phyloP scores from a whole-genome alignment of 2,329 filamentous ascomycete genomes.

The Aspergillus amoenus region DNA sequence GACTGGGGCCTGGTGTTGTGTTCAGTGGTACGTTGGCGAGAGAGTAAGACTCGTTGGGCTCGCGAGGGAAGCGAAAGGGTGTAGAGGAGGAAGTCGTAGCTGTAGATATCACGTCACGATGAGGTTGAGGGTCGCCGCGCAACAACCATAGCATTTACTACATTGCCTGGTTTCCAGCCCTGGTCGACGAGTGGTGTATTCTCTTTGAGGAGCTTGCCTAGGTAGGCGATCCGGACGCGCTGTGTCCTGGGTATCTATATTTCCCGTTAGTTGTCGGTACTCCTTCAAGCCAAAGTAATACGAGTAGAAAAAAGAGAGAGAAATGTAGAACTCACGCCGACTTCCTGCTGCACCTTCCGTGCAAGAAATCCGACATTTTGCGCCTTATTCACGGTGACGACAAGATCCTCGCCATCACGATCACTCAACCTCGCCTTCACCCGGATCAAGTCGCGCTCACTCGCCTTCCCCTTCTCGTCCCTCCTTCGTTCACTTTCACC shows the following conservation, averaged over 20 bases:
- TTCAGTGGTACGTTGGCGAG: too few species aligned
- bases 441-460: slow-evolving; percentile 55
- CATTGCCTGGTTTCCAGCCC: slow-evolving; percentile 72
- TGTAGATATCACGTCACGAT: slow-evolving; percentile 4
- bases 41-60: too few species aligned
- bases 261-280: slow-evolving; percentile 3
- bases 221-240: slow-evolving; percentile 71
- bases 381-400: slow-evolving; percentile 55
- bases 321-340: slow-evolving; percentile 55
- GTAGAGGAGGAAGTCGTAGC: not conserved
- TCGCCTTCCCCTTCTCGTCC: slow-evolving; percentile 62
- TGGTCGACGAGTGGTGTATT: slow-evolving; percentile 63
- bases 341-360: slow-evolving; percentile 62
- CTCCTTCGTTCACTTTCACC: slow-evolving; percentile 42
- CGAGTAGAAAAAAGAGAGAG: not conserved
- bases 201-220: slow-evolving; percentile 77
- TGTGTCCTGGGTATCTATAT: slow-evolving; percentile 58
- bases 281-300: not conserved
- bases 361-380: slow-evolving; percentile 66
- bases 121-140: slow-evolving; percentile 18
- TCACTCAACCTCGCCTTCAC: slow-evolving; percentile 67
- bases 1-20: too few species aligned
- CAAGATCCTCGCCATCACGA: slow-evolving; percentile 61
- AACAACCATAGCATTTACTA: slow-evolving; percentile 74
- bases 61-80: not conserved